Evolutionary conservation across 1,284 basidiomycete species (phyloP), one percentile per base, ranked within the genome.

Genomic region (Pholiota adiposa): DNA sequence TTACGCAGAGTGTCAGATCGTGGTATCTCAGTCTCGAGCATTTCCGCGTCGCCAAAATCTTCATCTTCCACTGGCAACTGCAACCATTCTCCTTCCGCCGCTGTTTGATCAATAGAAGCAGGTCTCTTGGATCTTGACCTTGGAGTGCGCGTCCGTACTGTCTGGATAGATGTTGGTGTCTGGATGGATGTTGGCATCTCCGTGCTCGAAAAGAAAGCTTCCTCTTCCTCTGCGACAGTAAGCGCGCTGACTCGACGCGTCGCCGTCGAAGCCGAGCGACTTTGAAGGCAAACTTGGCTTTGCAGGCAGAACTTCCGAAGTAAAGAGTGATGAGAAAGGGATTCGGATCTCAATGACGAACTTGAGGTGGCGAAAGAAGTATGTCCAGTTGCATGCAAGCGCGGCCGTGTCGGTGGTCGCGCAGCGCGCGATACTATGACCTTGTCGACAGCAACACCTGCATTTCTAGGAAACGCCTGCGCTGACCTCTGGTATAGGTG

Each of bases 41-140:
- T 44, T 19, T n/a, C 21, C 25, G 21, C 18, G 19, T 56, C 46
- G 29, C n/a, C n/a, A n/a, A 38, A 23, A 9, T 53, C 7, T n/a
- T 59, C 56, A 6, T 63, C 38, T 51, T 65, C 58, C 21, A 6
- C 27, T 8, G 31, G 19, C 14, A 63, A 55, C 31, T 67, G 64
- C 16, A 65, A 51, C 64, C 64, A 69, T 19, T 62, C 61, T 38
- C 54, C 61, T 46, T 69, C 67, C 23, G 65, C 63, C 3, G 64
- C 64, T 14, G 21, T 54, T 40, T 66, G 63, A 56, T 19, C 50
- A 54, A 25, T 36, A 51, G 4, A 21, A 29, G n/a, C 3, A n/a
- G 25, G 11, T 14, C 12, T 25, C 31, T 41, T 23, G 8, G 29
- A 21, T 23, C 27, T 46, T 38, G 36, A 38, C 14, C 16, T 38